Conservation (phyloP, 495 filamentous ascomycete species). For the Aspergillus sparsus region DNA sequence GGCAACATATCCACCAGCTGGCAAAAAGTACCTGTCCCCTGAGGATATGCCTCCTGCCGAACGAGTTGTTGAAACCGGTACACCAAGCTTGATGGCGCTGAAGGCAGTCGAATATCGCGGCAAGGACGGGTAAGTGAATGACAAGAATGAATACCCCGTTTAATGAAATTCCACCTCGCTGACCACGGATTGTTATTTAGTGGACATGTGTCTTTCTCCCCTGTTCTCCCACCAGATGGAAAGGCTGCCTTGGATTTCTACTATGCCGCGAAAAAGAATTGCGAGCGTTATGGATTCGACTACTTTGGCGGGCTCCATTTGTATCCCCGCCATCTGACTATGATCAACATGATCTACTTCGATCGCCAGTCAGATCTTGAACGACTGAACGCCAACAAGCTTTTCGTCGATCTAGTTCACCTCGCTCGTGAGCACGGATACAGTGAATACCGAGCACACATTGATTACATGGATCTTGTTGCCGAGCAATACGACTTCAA, state of each 20-base stretch:
- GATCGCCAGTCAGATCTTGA: constrained; percentile 2
- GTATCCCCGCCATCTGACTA: constrained; percentile 27
- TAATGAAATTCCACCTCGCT: no score
- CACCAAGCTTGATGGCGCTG: not conserved
- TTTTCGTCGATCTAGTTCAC: constrained; percentile 46
- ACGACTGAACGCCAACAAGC: constrained; percentile 37
- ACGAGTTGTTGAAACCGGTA: not conserved
- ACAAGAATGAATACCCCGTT: no score
- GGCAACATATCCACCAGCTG: not conserved
- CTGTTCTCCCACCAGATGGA: constrained; percentile 35
- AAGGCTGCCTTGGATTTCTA: not conserved
- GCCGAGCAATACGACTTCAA: constrained; percentile 59
- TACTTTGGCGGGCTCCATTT: constrained; percentile 54
- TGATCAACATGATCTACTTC: not conserved
- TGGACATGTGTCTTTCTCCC: constrained; percentile 57
- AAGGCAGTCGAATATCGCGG: not conserved
- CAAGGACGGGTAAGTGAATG: constrained; percentile 17
- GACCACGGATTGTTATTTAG: constrained; percentile 10
- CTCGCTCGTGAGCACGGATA: constrained; percentile 40
- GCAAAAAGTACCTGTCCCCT: constrained; percentile 3
- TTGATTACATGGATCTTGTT: constrained; percentile 58
- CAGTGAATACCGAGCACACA: constrained; percentile 60
- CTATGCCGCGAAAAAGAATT: constrained; percentile 42
- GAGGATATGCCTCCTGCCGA: not conserved
- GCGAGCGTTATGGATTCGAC: constrained; percentile 45